Evolutionary conservation across 169 alveolate genomes (phyloP), one percentile per base, ranked within the genome.

Genomic region (Cryptosporidium tyzzeri): DNA sequence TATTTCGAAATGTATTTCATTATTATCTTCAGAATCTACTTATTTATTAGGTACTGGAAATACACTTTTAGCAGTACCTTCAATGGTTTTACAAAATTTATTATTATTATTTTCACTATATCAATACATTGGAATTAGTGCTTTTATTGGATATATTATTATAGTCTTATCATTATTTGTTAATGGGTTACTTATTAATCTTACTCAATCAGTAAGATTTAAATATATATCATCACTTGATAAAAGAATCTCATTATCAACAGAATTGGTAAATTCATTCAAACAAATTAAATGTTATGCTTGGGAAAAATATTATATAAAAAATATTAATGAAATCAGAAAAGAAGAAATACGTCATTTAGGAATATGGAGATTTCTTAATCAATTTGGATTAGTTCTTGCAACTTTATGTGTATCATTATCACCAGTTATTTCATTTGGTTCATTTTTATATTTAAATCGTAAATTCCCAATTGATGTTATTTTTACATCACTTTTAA

Each of bases 211-310:
- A 18, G 74, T 48, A n/a, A n/a, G 89, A 37, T 12, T 58, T 29
- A 62, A 80, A 18, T 80, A 80, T 58, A 44, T 80, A 14, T 39
- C 69, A 31, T 41, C 75, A 1, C n/a, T 80, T 37, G 74, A 80
- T 33, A 29, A 80, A 44, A 80, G 89, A 80, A 80, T 80, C 23
- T 80, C 89, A 10, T 7, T 80, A 6, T 80, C 89, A 16, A 80
- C 41, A 16, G 89, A 80, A 44, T 45, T 80, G 23, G 75, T 80
- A 3, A 50, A 65, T 23, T 80, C 68, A 18, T 80, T 80, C n/a
- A 80, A 65, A 80, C 89, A 80, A 67, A 80, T 80, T 14, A 80
- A 80, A 58, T 80, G 89, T 65, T 80, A 80, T 67, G 89, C 89
- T 26, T 80, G 89, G 89, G 89, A 80, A 3, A 80, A 44, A 33